phyloP scores from a whole-genome alignment of 495 filamentous ascomycete genomes.

The Aspergillus campestris region DNA sequence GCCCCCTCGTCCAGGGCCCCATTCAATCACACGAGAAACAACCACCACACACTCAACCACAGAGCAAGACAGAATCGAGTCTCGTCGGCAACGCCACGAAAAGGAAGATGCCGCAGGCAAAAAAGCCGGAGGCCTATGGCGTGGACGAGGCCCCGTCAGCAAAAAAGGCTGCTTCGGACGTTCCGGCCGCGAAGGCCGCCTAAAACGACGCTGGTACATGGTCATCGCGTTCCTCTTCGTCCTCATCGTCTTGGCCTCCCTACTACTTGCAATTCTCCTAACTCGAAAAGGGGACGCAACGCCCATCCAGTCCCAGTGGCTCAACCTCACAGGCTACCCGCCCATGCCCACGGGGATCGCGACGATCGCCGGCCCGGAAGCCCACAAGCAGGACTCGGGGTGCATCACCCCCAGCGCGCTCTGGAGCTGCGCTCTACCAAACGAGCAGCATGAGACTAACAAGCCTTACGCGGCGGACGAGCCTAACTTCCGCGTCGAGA shows the following conservation, averaged over 20 bases:
- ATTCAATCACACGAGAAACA: slow-evolving; percentile 14
- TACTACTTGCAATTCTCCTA: slow-evolving; percentile 54
- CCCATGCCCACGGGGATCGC: slow-evolving; percentile 76
- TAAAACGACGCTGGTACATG: slow-evolving; percentile 53
- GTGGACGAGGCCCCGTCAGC: slow-evolving; percentile 50
- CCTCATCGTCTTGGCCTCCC: slow-evolving; percentile 47
- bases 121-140: slow-evolving; percentile 51
- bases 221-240: slow-evolving; percentile 45
- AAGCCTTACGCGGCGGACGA: slow-evolving; percentile 52
- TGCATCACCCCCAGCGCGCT: slow-evolving; percentile 62
- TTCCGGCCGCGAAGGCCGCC: slow-evolving; percentile 53
- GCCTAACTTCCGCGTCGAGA: slow-evolving; percentile 72
- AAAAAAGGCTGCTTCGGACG: slow-evolving; percentile 53
- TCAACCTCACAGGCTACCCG: slow-evolving; percentile 79
- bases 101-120: slow-evolving; percentile 51
- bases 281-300: slow-evolving; percentile 38
- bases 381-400: slow-evolving; percentile 45
- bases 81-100: slow-evolving; percentile 49
- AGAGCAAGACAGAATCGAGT: slow-evolving; percentile 38
- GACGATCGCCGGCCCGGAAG: slow-evolving; percentile 61
- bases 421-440: slow-evolving; percentile 79
- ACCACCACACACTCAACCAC: slow-evolving; percentile 19
- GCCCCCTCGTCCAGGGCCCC: slow-evolving; percentile 18
- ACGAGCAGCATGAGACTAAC: slow-evolving; percentile 56
- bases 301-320: slow-evolving; percentile 51